Evolutionary conservation across 2,329 filamentous ascomycete genomes (phyloP), one percentile per base, ranked within the genome.

Genomic region (Colletotrichum filicis): DNA sequence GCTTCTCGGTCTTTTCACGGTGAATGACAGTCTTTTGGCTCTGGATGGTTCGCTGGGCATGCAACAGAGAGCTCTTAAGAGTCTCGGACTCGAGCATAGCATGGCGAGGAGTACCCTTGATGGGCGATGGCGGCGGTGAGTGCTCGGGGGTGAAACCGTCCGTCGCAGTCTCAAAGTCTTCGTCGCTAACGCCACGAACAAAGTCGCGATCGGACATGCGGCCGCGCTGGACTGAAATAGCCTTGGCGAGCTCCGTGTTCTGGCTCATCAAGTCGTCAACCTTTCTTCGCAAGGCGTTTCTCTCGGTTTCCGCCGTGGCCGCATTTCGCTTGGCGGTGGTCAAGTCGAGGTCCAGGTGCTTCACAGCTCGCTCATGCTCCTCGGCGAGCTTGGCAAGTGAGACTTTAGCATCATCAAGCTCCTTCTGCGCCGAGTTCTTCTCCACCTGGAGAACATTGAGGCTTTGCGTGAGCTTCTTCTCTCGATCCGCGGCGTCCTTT

Each of bases 1-100:
- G 90, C 87, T 98, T 99, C 83, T 99, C 97, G 0, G 96, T 98
- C 91, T 98, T 99, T 83, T 99, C 97, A 42, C 97, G 93, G 82
- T 99, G 96, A 59, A 98, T 94, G 78, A 95, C 97, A 81, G 93
- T 95, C 83, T 97, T 95, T 77, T 98, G 90, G 78, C 95, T 97
- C 81, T 98, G 96, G 72, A 99, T 98, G 84, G 97, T 98, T 71
- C 96, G 92, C 82, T 98, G 97, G 52, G 97, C 96, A 81, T 99
- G 97, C 76, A 95, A 93, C 32, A 98, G 88, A 30, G 96, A 98
- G 66, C 95, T 97, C 85, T 97, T 97, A 76, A 99, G 86, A 0
- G 97, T 99, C 84, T 99, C 97, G 0, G 95, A 93, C 83, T 99
- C 97, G n/a, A 99, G 89, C 83, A 95, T 92, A 49, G 94, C 92